phyloP scores from a whole-genome alignment of 768 basidiomycete genomes.

The Collybia mongolica region DNA sequence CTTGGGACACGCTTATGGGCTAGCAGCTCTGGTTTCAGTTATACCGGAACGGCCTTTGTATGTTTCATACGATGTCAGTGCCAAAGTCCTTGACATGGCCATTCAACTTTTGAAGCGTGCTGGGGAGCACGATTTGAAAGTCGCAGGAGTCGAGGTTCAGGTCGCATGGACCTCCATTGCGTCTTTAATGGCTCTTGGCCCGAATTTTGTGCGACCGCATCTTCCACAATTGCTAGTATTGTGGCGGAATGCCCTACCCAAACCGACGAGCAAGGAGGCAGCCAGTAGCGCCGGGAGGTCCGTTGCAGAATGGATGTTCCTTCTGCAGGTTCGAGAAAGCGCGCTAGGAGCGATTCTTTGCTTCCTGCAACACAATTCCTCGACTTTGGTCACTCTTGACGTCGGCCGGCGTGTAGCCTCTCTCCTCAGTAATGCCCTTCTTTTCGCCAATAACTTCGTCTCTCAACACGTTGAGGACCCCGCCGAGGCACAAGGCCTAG shows the following conservation, averaged over 20 bases:
- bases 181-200: constrained; percentile 88
- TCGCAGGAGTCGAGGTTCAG: constrained; percentile 84
- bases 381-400: constrained; percentile 81
- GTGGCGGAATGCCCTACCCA: constrained; percentile 97
- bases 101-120: constrained; percentile 87
- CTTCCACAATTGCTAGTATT: constrained; percentile 92
- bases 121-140: constrained; percentile 84
- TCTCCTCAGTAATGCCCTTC: constrained; percentile 84
- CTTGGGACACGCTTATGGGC: constrained; percentile 86
- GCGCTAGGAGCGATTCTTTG: constrained; percentile 86
- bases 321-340: constrained; percentile 87
- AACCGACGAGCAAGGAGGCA: constrained; percentile 87
- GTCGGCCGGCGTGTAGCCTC: constrained; percentile 87
- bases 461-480: constrained; percentile 69
- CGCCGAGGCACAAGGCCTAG: constrained; percentile 35
- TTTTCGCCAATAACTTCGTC: constrained; percentile 84
- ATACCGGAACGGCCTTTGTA: constrained; percentile 89
- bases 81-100: constrained; percentile 89
- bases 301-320: constrained; percentile 83
- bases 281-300: constrained; percentile 57
- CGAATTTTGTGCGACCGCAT: constrained; percentile 91
- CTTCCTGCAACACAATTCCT: constrained; percentile 80
- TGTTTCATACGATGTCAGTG: constrained; percentile 89
- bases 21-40: constrained; percentile 83
- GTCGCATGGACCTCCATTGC: constrained; percentile 94